phyloP scores from a whole-genome alignment of 345 rosid genomes.

The thale cress (Arabidopsis thaliana) region TAIR10.1 NC_003070.9:18182001-18182500 shows the following conservation, averaged over 20 bases:
- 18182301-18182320: not conserved
- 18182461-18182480: not conserved
- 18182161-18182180: conserved; percentile 3
- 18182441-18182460: not conserved
- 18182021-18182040: not conserved
- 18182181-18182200: not conserved
- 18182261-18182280: not conserved
- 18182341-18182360: not conserved
- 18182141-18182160: not conserved
- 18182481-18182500: not conserved
- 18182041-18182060: not conserved
- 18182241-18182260: not conserved
- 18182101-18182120: not conserved
- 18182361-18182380: not conserved
- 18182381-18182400: not conserved
- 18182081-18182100: not conserved
- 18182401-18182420: not conserved
- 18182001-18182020: not conserved
- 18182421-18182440: conserved; percentile 2
- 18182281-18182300: not conserved
- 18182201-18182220: not conserved
- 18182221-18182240: not conserved
- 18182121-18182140: not conserved
- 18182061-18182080: not conserved
- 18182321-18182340: conserved; percentile 1